Conservation (phyloP, 2,329 filamentous ascomycete species). For the Curvularia hawaiiensis region DNA sequence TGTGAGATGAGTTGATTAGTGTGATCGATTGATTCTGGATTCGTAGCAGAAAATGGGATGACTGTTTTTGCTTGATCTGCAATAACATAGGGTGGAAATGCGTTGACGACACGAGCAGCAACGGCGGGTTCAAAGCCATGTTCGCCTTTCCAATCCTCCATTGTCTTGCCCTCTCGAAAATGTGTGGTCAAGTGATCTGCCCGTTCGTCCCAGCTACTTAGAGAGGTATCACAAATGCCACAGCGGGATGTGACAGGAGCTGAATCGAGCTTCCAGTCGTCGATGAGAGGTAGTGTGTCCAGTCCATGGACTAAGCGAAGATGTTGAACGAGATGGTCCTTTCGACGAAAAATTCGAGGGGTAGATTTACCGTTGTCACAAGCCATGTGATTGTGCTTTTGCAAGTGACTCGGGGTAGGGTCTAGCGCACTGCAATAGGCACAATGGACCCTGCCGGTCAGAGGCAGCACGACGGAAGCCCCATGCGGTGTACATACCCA, state of each 20-base stretch:
- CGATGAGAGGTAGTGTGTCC: slow-evolving; percentile 63
- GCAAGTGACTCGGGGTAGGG: slow-evolving; percentile 59
- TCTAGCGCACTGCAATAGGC: slow-evolving; percentile 61
- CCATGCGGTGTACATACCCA: slow-evolving; percentile 61
- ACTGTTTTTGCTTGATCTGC: slow-evolving; percentile 48
- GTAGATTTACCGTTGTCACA: slow-evolving; percentile 67
- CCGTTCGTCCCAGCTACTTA: slow-evolving; percentile 54
- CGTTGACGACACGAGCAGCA: slow-evolving; percentile 50
- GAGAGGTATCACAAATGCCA: slow-evolving; percentile 53
- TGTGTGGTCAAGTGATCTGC: slow-evolving; percentile 57
- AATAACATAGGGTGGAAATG: slow-evolving; percentile 54
- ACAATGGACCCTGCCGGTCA: slow-evolving; percentile 59
- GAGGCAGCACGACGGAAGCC: slow-evolving; percentile 58
- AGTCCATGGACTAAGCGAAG: slow-evolving; percentile 61
- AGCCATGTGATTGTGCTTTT: slow-evolving; percentile 61
- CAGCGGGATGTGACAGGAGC: slow-evolving; percentile 57
- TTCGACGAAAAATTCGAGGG: slow-evolving; percentile 65
- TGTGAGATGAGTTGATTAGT: slow-evolving; percentile 25
- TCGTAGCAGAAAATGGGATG: slow-evolving; percentile 51
- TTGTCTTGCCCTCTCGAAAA: slow-evolving; percentile 56
- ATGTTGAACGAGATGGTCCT: slow-evolving; percentile 65
- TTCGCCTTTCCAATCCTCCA: slow-evolving; percentile 58
- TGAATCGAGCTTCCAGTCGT: slow-evolving; percentile 64
- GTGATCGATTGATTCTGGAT: slow-evolving; percentile 28
- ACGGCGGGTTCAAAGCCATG: slow-evolving; percentile 54